These are phyloP conservation scores for Fusarium ambrosium DNA, from an alignment of 2,329 filamentous ascomycete species.

Conservation along the genomic window DNA sequence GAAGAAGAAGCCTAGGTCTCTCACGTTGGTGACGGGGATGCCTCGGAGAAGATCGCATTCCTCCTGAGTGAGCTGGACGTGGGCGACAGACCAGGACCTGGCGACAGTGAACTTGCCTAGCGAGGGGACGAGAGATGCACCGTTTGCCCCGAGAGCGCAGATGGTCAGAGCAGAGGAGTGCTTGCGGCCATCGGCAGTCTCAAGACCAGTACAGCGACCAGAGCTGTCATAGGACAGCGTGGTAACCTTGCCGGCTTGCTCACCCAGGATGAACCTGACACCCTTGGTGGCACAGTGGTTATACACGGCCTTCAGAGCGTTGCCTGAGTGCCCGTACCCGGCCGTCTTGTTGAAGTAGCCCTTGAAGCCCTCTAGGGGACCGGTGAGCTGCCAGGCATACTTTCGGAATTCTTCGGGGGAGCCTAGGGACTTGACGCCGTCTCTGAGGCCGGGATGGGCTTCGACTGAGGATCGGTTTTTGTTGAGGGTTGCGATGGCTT, in stretches of 20 bases:
- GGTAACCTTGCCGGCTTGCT: constrained; percentile 11
- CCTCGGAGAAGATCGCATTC: constrained; percentile 20
- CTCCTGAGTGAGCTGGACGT: constrained; percentile 14
- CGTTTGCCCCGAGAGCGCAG: constrained; percentile 10
- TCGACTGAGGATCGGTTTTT: constrained; percentile 7
- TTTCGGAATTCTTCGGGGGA: constrained; percentile 9
- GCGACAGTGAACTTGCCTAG: constrained; percentile 4
- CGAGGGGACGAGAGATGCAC: constrained; percentile 4
- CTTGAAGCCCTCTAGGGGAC: constrained; percentile 9
- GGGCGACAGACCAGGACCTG: constrained; percentile 20
- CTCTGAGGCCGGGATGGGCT: constrained; percentile 9
- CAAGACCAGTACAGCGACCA: constrained; percentile 3
- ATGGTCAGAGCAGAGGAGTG: constrained; percentile 4
- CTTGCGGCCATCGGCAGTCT: constrained; percentile 8
- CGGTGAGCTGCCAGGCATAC: constrained; percentile 14
- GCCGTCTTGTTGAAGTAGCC: constrained; percentile 18
- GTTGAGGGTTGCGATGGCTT: constrained; percentile 10
- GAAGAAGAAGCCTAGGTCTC: constrained; percentile 19
- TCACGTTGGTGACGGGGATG: constrained; percentile 17
- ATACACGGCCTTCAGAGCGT: constrained; percentile 9
- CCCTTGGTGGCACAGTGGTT: constrained; percentile 9
- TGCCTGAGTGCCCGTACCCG: constrained; percentile 8
- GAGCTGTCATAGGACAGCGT: not conserved
- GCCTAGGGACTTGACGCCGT: not conserved
- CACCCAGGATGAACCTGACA: constrained; percentile 17